These are phyloP conservation scores for Cadophora sp. DNA, from an alignment of 2,329 filamentous ascomycete species.

Conservation along the genomic window DNA sequence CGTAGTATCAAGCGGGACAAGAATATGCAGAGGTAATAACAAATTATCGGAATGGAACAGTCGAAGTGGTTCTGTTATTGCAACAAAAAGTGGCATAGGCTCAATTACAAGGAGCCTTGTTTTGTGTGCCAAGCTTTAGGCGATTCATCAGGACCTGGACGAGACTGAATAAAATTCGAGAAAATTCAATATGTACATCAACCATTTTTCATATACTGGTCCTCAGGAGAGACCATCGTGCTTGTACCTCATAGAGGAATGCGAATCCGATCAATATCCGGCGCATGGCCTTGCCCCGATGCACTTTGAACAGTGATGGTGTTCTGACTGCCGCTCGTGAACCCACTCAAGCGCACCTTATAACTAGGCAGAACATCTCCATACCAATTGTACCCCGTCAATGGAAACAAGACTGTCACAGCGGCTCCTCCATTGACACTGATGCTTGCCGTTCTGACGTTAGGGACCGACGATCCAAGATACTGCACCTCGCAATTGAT, in stretches of 20 bases:
- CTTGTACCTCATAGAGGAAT: background rate
- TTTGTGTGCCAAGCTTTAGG: background rate
- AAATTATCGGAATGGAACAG: too few species aligned
- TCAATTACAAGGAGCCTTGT: too few species aligned
- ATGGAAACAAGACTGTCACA: background rate
- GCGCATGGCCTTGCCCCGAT: background rate
- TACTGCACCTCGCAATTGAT: conserved; percentile 11
- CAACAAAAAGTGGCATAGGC: too few species aligned
- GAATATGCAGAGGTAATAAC: too few species aligned
- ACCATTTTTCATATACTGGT: background rate
- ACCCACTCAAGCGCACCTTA: conserved; percentile 6
- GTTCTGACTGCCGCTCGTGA: background rate
- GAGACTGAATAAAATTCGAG: too few species aligned
- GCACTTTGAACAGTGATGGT: background rate
- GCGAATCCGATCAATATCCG: background rate
- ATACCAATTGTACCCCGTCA: conserved; percentile 3
- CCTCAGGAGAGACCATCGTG: background rate
- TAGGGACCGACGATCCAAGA: background rate
- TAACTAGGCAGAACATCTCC: conserved; percentile 1
- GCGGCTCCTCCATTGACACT: background rate
- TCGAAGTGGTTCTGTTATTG: too few species aligned
- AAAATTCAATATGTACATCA: background rate
- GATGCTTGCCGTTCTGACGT: conserved; percentile 6
- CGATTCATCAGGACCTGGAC: too few species aligned
- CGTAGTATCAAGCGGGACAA: too few species aligned